Conservation (phyloP, 2,329 filamentous ascomycete genomes). For the Arthrobotrys sinensis region DNA sequence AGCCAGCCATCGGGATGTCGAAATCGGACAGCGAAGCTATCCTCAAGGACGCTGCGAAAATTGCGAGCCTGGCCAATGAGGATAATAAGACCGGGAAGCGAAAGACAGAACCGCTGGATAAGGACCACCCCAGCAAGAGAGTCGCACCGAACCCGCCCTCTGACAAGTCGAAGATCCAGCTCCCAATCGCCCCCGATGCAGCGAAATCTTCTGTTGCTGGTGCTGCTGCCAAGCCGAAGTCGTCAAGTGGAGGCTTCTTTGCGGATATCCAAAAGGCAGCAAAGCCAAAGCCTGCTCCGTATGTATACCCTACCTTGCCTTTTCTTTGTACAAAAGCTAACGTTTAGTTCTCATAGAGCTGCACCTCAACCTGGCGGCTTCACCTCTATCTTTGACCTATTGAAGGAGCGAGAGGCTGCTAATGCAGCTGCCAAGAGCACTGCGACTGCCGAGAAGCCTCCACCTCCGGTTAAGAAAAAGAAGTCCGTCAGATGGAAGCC, state of each 20-base stretch:
- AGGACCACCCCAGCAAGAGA: constrained; percentile 52
- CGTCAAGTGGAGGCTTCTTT: constrained; percentile 55
- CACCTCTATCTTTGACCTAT: constrained; percentile 55
- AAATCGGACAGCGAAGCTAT: constrained; percentile 52
- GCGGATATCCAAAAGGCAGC: constrained; percentile 57
- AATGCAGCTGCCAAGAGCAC: constrained; percentile 50
- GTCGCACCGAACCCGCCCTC: constrained; percentile 48
- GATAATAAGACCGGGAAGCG: constrained; percentile 49
- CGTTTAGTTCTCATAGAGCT: constrained; percentile 10
- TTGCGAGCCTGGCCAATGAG: constrained; percentile 45
- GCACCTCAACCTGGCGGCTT: constrained; percentile 58
- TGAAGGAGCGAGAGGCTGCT: constrained; percentile 59
- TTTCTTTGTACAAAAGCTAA: background rate
- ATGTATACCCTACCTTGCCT: constrained; percentile 9
- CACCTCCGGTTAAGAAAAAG: constrained; percentile 56
- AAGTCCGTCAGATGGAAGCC: constrained; percentile 59
- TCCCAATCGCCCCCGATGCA: constrained; percentile 53
- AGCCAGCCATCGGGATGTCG: constrained; percentile 19
- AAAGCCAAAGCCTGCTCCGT: constrained; percentile 54
- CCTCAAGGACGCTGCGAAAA: constrained; percentile 50
- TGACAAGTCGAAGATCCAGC: constrained; percentile 54
- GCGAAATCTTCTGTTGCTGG: constrained; percentile 17
- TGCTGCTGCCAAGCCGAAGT: constrained; percentile 38
- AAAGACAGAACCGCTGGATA: constrained; percentile 48
- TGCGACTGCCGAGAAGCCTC: constrained; percentile 44